Percentiles rank a stretch among this genome's conserved stretches.
Evolutionary conservation across 441 rosid species (phyloP).

Genomic region (Bruguiera hainesii): DNA sequence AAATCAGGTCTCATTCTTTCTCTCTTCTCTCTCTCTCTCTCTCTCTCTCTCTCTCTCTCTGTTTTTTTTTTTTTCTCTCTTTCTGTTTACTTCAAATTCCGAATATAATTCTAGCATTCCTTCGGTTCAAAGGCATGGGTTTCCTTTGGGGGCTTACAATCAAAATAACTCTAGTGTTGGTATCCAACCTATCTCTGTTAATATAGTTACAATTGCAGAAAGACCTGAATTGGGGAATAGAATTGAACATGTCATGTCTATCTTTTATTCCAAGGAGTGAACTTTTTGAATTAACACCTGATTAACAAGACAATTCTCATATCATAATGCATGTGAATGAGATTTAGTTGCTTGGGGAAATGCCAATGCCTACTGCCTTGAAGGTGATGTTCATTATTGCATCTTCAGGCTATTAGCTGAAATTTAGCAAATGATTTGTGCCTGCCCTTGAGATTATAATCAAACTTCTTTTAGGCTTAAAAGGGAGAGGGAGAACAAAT

Average conservation of each 20-base stretch:
- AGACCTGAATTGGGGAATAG: background rate
- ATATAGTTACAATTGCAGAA: constrained; percentile 5
- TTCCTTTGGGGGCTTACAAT: background rate
- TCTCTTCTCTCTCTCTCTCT: background rate
- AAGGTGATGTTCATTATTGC: constrained; percentile 3
- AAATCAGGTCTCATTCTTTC: constrained; percentile 57
- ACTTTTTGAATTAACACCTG: background rate
- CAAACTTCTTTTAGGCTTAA: background rate
- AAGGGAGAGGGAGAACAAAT: background rate
- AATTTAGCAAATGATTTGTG: background rate
- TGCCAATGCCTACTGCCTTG: constrained; percentile 2
- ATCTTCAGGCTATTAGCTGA: constrained; percentile 1
- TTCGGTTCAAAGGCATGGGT: background rate
- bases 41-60: background rate
- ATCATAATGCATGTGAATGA: background rate
- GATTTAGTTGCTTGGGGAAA: background rate
- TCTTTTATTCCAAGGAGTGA: no score
- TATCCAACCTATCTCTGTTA: constrained; percentile 1
- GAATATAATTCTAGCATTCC: background rate
- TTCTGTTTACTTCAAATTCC: constrained; percentile 8
- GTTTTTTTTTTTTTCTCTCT: background rate
- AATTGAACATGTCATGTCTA: no score
- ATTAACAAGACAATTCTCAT: background rate
- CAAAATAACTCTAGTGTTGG: background rate
- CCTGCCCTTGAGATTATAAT: background rate